Evolutionary conservation across 768 basidiomycete genomes (phyloP).

Genomic region (Rubroboletus satanas): DNA sequence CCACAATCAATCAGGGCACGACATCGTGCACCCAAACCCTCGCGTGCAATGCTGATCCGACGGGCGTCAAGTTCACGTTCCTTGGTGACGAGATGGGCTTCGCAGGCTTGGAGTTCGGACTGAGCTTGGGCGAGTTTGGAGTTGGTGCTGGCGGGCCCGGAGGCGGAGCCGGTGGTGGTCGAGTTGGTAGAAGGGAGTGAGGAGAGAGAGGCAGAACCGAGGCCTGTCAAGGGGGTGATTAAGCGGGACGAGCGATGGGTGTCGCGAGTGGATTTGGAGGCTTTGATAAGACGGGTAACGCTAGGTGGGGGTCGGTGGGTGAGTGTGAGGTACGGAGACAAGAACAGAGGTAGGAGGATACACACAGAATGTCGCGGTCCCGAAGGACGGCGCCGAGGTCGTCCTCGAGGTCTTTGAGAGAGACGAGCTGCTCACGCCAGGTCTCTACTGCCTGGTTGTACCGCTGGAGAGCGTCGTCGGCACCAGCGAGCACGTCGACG

Average conservation of each 20-base stretch:
- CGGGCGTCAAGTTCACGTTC: slow-evolving; percentile 58
- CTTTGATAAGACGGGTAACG: slow-evolving; percentile 75
- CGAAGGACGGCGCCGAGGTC: slow-evolving; percentile 61
- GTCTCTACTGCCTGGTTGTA: slow-evolving; percentile 60
- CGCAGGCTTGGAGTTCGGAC: slow-evolving; percentile 78
- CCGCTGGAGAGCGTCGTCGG: slow-evolving; percentile 62
- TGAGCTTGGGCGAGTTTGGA: slow-evolving; percentile 64
- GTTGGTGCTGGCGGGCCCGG: slow-evolving; percentile 16
- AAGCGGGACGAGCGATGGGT: slow-evolving; percentile 31
- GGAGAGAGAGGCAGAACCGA: slow-evolving; percentile 43
- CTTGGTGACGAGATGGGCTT: slow-evolving; percentile 64
- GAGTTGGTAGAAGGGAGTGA: slow-evolving; percentile 36
- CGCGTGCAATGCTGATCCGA: slow-evolving; percentile 52
- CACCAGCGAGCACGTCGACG: slow-evolving; percentile 53
- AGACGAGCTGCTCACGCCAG: slow-evolving; percentile 60
- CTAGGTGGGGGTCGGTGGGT: slow-evolving; percentile 33
- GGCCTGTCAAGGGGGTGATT: slow-evolving; percentile 14
- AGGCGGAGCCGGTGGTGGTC: slow-evolving; percentile 19
- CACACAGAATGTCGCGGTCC: slow-evolving; percentile 81
- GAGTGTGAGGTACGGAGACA: background rate
- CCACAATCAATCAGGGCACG: slow-evolving; percentile 68
- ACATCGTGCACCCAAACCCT: slow-evolving; percentile 61
- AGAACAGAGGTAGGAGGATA: slow-evolving; percentile 9
- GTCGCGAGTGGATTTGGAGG: slow-evolving; percentile 54
- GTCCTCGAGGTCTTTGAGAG: slow-evolving; percentile 65